phyloP scores from a whole-genome alignment of 345 rosid genomes.

The Hypericum androsaemum region DNA sequence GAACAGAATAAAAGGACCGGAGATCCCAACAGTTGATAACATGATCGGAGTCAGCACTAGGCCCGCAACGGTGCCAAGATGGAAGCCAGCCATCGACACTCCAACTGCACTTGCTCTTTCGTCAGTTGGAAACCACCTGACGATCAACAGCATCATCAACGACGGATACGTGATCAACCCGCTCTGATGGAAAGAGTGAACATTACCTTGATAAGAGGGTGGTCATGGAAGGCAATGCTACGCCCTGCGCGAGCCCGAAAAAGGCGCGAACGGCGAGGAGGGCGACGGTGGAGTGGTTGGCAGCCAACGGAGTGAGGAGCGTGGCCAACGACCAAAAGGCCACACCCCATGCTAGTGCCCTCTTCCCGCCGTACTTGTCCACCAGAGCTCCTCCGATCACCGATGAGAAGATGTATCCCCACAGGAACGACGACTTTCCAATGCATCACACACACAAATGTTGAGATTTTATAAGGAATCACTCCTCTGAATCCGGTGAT shows the following conservation, averaged over 20 bases:
- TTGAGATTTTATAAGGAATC: no score
- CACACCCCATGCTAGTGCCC: slow-evolving; percentile 79
- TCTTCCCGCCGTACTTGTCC: slow-evolving; percentile 84
- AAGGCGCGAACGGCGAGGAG: slow-evolving; percentile 67
- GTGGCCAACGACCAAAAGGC: slow-evolving; percentile 88
- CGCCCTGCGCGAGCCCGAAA: slow-evolving; percentile 91
- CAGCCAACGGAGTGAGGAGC: slow-evolving; percentile 86
- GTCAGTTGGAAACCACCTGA: slow-evolving; percentile 75
- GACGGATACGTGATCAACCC: no score
- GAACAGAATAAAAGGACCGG: slow-evolving; percentile 76
- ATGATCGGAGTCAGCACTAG: slow-evolving; percentile 64
- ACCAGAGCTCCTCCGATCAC: slow-evolving; percentile 78
- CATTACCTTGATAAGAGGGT: slow-evolving; percentile 70
- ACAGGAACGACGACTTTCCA: slow-evolving; percentile 71
- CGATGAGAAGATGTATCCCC: slow-evolving; percentile 96
- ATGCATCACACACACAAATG: background rate
- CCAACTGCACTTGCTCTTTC: slow-evolving; percentile 92
- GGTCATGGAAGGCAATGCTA: slow-evolving; percentile 83
- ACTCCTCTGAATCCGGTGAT: no score
- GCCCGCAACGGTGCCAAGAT: slow-evolving; percentile 86
- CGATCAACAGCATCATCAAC: no score
- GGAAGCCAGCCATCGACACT: slow-evolving; percentile 92
- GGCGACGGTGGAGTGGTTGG: slow-evolving; percentile 60
- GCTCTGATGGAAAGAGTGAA: background rate
- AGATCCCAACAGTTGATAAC: slow-evolving; percentile 58